Conservation (phyloP, 129 eudicot genomes). For the Heracleum sosnowskyi region DNA sequence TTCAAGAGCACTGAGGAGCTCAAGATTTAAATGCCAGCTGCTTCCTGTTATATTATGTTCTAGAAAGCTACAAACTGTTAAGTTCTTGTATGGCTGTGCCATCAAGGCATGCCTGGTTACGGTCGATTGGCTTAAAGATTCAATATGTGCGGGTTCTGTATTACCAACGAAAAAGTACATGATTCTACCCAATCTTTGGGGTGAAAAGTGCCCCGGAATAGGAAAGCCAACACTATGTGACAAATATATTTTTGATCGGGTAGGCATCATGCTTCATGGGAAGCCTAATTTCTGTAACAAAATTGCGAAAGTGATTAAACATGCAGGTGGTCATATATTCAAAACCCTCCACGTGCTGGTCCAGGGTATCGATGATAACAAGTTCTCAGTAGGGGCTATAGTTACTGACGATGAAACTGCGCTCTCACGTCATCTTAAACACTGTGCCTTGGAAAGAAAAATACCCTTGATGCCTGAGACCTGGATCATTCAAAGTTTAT, state of each 20-base stretch:
- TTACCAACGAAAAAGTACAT: constrained; percentile 56
- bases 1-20: constrained; percentile 36
- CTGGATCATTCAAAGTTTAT: constrained; percentile 67
- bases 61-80: constrained; percentile 57
- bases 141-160: constrained; percentile 46
- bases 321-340: constrained; percentile 74
- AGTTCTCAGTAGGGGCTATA: constrained; percentile 36
- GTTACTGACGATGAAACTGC: constrained; percentile 49
- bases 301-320: constrained; percentile 51
- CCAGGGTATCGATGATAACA: constrained; percentile 37
- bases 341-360: constrained; percentile 61
- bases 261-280: constrained; percentile 79
- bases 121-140: constrained; percentile 69
- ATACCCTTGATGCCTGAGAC: constrained; percentile 42
- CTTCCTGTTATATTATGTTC: constrained; percentile 53
- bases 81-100: constrained; percentile 83
- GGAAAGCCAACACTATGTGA: constrained; percentile 22
- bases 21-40: constrained; percentile 21
- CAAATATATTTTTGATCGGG: constrained; percentile 29
- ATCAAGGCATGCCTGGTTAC: constrained; percentile 53
- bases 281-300: constrained; percentile 39
- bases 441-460: constrained; percentile 65
- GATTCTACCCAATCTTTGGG: constrained; percentile 30
- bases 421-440: constrained; percentile 69
- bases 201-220: constrained; percentile 14